Evolutionary conservation across 108 stramenopile species (phyloP).

Genomic region (Pseudonitzschia pungens): DNA sequence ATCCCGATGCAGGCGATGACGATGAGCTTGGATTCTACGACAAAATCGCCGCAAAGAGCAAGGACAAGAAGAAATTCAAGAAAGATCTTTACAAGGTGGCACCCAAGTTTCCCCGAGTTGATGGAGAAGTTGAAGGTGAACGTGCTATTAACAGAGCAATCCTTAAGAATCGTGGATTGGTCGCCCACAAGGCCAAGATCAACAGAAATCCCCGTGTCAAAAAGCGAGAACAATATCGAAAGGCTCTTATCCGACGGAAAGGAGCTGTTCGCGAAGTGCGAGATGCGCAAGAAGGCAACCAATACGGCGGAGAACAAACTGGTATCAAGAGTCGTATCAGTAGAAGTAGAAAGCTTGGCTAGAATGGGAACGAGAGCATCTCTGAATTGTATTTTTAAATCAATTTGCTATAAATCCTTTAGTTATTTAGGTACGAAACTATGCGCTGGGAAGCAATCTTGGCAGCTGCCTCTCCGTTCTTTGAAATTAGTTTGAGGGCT

Average conservation of each 20-base stretch:
- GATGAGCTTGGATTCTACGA: constrained; percentile 62
- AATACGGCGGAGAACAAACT: constrained; percentile 88
- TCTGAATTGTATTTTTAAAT: not conserved
- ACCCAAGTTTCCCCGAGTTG: constrained; percentile 79
- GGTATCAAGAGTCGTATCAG: constrained; percentile 88
- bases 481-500: constrained; percentile 23
- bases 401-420: not conserved
- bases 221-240: constrained; percentile 94
- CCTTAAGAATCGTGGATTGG: constrained; percentile 94
- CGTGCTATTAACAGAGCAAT: constrained; percentile 84
- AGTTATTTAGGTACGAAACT: constrained; percentile 7
- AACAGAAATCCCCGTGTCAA: constrained; percentile 98
- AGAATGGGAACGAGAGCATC: not conserved
- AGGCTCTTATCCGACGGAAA: constrained; percentile 90
- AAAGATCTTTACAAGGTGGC: constrained; percentile 71
- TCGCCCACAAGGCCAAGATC: constrained; percentile 94
- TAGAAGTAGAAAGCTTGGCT: constrained; percentile 77
- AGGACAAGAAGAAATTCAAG: constrained; percentile 61
- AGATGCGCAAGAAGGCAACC: constrained; percentile 71
- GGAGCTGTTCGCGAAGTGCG: constrained; percentile 93
- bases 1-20: constrained; percentile 44
- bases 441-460: constrained; percentile 20
- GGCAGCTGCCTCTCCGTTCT: constrained; percentile 19
- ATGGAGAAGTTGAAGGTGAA: constrained; percentile 73
- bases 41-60: constrained; percentile 49